Conservation (phyloP, 306 rosid species). For the Lathyrus sativus region DNA sequence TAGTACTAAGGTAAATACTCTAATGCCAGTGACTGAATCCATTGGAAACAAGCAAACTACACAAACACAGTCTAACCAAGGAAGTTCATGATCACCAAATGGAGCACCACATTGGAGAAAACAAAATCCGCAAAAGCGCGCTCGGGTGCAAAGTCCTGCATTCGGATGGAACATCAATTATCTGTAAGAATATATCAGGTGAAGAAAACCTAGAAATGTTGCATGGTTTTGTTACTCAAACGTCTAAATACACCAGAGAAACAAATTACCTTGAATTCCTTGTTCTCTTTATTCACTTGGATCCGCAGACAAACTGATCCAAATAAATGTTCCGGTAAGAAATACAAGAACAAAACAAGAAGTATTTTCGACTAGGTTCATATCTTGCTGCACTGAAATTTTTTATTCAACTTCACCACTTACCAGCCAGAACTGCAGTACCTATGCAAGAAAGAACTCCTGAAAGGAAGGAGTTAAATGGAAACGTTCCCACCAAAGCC, state of each 20-base stretch:
- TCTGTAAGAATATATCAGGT: conserved; percentile 13
- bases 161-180: conserved; percentile 21
- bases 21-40: neutral
- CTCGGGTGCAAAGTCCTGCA: conserved; percentile 92
- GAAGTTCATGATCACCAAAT: conserved; percentile 92
- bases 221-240: neutral
- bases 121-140: conserved; percentile 95
- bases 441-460: conserved; percentile 87
- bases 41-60: conserved; percentile 14
- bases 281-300: conserved; percentile 91
- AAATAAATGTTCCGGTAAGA: conserved; percentile 31
- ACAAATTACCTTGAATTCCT: conserved; percentile 76
- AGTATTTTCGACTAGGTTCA: no score
- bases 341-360: conserved; percentile 11
- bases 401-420: neutral
- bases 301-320: conserved; percentile 83
- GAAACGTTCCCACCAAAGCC: conserved; percentile 83
- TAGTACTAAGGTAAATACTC: neutral
- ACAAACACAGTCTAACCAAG: conserved; percentile 56
- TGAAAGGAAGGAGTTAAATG: conserved; percentile 87
- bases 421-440: conserved; percentile 93
- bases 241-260: conserved; percentile 5
- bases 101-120: conserved; percentile 91
- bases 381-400: no score
- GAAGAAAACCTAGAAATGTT: conserved; percentile 9